Evolutionary conservation across 805 yeast genomes (phyloP).

Genomic region (Schizosaccharomyces lindneri): DNA sequence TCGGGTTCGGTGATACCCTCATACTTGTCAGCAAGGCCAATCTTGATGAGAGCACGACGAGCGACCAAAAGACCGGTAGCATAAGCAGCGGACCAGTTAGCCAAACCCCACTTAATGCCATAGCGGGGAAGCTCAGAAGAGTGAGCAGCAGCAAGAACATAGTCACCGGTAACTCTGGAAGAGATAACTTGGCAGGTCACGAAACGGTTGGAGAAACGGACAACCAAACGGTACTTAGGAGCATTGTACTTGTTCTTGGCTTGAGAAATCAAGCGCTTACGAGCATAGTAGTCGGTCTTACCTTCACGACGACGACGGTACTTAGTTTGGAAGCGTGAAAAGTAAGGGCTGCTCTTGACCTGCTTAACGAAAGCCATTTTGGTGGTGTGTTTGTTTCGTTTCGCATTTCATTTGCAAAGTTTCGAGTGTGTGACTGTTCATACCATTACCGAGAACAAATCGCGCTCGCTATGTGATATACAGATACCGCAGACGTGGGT

Average conservation of each 20-base stretch:
- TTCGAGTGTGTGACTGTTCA: too few relatives aligned
- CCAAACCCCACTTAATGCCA: constrained; percentile 95
- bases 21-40: constrained; percentile 95
- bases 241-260: constrained; percentile 99
- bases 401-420: too few relatives aligned
- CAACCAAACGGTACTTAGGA: constrained; percentile 98
- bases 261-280: constrained; percentile 98
- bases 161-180: constrained; percentile 90
- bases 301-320: constrained; percentile 99
- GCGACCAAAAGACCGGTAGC: constrained; percentile 96
- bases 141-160: constrained; percentile 92
- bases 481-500: too few relatives aligned
- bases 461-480: too few relatives aligned
- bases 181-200: constrained; percentile 94
- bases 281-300: constrained; percentile 99
- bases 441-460: too few relatives aligned
- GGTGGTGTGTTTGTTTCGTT: background rate
- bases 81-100: constrained; percentile 99
- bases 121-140: constrained; percentile 94
- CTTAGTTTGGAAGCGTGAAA: constrained; percentile 98
- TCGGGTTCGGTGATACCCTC: constrained; percentile 96
- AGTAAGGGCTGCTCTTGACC: constrained; percentile 73
- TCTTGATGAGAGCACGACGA: constrained; percentile 94
- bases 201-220: constrained; percentile 98
- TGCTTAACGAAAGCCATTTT: background rate